Percentiles rank a stretch among this genome's conserved stretches.
Evolutionary conservation across 495 filamentous ascomycete species (phyloP).

Genomic region (Apodospora peruviana): DNA sequence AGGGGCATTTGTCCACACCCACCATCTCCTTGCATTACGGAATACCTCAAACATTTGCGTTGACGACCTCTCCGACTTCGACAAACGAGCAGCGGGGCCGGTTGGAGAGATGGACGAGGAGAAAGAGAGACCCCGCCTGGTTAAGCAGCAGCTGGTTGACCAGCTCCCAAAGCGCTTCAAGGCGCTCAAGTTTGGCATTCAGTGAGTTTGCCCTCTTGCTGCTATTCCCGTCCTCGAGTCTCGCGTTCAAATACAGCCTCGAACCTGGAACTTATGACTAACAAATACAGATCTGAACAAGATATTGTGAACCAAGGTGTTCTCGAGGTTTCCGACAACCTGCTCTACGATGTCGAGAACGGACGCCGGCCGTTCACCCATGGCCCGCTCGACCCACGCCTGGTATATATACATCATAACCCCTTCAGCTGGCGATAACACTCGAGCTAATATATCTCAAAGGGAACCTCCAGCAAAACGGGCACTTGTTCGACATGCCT

Average conservation of each 20-base stretch:
- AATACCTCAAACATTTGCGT: neutral
- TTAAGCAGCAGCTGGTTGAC: slow-evolving; percentile 88
- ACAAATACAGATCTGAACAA: slow-evolving; percentile 66
- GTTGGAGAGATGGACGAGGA: no score
- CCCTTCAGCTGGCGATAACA: no score
- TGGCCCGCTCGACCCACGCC: slow-evolving; percentile 78
- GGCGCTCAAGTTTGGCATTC: slow-evolving; percentile 87
- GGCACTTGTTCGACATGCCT: slow-evolving; percentile 76
- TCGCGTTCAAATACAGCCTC: no score
- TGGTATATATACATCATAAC: no score
- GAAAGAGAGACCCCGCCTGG: slow-evolving; percentile 25
- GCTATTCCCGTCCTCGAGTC: neutral
- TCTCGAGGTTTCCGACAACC: slow-evolving; percentile 82
- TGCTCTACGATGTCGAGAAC: slow-evolving; percentile 80
- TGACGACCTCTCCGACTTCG: neutral
- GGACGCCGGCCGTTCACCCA: slow-evolving; percentile 64
- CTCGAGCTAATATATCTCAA: no score
- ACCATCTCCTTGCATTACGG: neutral
- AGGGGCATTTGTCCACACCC: slow-evolving; percentile 9
- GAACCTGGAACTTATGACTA: no score
- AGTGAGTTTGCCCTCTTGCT: slow-evolving; percentile 45
- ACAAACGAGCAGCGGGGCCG: no score
- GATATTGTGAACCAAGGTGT: slow-evolving; percentile 93
- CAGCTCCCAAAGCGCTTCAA: slow-evolving; percentile 84
- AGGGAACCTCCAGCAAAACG: slow-evolving; percentile 77